Evolutionary conservation across 176 grass and related monocot genomes (phyloP).

Genomic region (Tillandsia fasciculata): DNA sequence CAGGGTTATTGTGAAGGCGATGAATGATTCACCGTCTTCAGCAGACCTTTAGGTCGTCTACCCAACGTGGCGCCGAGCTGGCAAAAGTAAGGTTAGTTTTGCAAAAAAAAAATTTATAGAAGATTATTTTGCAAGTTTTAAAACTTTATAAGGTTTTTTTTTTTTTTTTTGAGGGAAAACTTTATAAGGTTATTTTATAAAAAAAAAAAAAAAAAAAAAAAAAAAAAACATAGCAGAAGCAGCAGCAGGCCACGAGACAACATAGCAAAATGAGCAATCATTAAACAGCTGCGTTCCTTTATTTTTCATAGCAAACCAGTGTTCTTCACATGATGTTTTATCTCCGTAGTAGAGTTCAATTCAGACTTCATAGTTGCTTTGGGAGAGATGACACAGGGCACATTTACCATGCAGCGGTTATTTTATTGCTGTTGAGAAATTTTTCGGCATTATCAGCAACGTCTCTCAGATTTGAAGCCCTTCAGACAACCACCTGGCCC

Average conservation of each 20-base stretch:
- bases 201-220: too few relatives aligned
- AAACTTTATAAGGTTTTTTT: too few relatives aligned
- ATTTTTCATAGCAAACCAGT: neutral
- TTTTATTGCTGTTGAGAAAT: neutral
- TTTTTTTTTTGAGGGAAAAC: too few relatives aligned
- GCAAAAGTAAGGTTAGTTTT: too few relatives aligned
- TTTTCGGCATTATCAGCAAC: neutral
- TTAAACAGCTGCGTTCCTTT: neutral
- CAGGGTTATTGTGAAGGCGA: too few relatives aligned
- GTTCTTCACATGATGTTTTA: neutral
- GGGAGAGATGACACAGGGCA: neutral
- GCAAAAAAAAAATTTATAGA: too few relatives aligned
- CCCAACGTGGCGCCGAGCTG: too few relatives aligned
- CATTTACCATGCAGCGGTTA: neutral
- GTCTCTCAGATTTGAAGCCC: neutral
- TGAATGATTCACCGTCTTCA: too few relatives aligned
- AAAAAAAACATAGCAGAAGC: too few relatives aligned
- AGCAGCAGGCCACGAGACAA: neutral
- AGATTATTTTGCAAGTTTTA: too few relatives aligned
- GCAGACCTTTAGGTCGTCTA: too few relatives aligned
- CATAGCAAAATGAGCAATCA: neutral
- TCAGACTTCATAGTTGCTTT: neutral
- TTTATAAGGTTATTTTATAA: too few relatives aligned
- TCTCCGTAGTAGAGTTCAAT: neutral
- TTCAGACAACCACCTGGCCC: conserved; percentile 59